Conservation (phyloP, 352 stramenopile genomes). For the Phytopythium montanum region DNA sequence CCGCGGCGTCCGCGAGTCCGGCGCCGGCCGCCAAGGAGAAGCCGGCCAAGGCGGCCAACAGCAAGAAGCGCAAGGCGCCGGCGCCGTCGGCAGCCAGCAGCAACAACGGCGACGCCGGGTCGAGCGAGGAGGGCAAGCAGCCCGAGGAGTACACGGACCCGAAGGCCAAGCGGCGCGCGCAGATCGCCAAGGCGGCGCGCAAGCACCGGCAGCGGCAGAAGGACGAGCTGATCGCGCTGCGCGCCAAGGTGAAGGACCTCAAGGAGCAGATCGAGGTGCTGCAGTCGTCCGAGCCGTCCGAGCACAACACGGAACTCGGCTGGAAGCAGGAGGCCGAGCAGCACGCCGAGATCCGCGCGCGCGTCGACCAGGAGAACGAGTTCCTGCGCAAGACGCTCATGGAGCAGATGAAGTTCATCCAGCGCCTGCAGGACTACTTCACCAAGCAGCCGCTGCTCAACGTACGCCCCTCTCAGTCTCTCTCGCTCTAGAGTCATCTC, state of each 20-base stretch:
- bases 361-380: slow-evolving; percentile 88
- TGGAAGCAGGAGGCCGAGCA: slow-evolving; percentile 90
- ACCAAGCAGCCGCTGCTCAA: slow-evolving; percentile 89
- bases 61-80: slow-evolving; percentile 75
- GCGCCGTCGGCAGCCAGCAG: slow-evolving; percentile 21
- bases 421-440: slow-evolving; percentile 88
- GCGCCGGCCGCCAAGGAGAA: slow-evolving; percentile 31
- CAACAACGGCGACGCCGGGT: slow-evolving; percentile 36
- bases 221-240: slow-evolving; percentile 81
- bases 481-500: no score
- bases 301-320: slow-evolving; percentile 86
- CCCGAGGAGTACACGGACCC: slow-evolving; percentile 80
- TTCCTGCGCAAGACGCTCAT: slow-evolving; percentile 87
- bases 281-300: slow-evolving; percentile 83
- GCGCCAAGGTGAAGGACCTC: slow-evolving; percentile 85
- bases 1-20: slow-evolving; percentile 9
- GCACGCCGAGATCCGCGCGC: slow-evolving; percentile 82
- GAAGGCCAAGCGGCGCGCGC: slow-evolving; percentile 82
- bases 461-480: slow-evolving; percentile 18
- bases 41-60: slow-evolving; percentile 31
- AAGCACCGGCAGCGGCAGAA: slow-evolving; percentile 89
- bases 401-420: slow-evolving; percentile 92
- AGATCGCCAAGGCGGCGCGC: slow-evolving; percentile 85
- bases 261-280: slow-evolving; percentile 90
- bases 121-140: slow-evolving; percentile 54